Evolutionary conservation across 176 grass and related monocot species (phyloP).

Genomic region (Eragrostis curvula): DNA sequence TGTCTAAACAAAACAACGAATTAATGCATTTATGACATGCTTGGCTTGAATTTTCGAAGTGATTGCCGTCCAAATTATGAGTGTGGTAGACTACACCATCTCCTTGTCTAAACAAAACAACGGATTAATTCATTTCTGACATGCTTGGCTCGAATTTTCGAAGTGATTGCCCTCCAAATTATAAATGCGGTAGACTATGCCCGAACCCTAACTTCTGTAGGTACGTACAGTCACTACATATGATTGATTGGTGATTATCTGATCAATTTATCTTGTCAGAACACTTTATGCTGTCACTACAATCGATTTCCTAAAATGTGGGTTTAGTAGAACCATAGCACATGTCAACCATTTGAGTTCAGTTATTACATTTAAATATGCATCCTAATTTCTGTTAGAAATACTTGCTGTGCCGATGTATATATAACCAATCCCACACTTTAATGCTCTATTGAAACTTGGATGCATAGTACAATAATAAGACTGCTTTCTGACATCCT

Average conservation of each 20-base stretch:
- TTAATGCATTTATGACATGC: background rate
- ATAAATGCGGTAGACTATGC: background rate
- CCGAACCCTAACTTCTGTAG: background rate
- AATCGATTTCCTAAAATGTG: background rate
- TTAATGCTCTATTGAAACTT: background rate
- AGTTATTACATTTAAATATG: background rate
- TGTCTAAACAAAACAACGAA: background rate
- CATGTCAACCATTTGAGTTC: background rate
- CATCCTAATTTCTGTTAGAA: background rate
- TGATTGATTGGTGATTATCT: background rate
- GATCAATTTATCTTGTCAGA: background rate
- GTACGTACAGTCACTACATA: background rate
- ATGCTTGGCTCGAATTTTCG: background rate
- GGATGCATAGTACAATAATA: background rate
- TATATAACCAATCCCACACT: background rate
- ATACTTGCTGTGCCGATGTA: background rate
- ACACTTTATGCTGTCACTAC: background rate
- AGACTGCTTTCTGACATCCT: conserved; percentile 7
- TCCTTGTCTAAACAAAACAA: background rate
- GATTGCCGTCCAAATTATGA: background rate
- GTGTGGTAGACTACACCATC: background rate
- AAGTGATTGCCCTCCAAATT: background rate
- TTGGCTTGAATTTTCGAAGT: background rate
- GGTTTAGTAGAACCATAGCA: background rate
- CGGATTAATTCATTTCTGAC: background rate